phyloP scores from a whole-genome alignment of 331 rosid genomes.

The Spiraea crenata region DNA sequence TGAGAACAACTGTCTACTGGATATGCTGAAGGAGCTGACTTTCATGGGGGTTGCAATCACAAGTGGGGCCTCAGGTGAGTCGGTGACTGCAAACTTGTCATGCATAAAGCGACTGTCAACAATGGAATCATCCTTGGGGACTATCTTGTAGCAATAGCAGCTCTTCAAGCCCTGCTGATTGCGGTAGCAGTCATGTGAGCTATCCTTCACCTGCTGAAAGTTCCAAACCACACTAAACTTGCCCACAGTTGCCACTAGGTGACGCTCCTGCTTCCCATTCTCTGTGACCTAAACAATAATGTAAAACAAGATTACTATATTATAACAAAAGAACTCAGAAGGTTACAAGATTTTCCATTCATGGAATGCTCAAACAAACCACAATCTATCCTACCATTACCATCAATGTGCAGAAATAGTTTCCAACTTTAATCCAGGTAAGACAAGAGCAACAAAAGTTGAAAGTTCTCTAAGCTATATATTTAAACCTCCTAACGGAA shows the following conservation, averaged over 20 bases:
- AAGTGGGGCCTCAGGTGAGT: conserved; percentile 95
- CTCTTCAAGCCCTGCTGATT: conserved; percentile 92
- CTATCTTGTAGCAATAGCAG: conserved; percentile 96
- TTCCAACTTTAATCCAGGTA: neutral
- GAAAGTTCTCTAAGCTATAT: too few relatives aligned
- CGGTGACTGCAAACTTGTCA: conserved; percentile 79
- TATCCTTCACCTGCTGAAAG: conserved; percentile 89
- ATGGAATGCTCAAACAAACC: neutral
- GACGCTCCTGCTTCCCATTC: conserved; percentile 96
- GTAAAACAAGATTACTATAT: neutral
- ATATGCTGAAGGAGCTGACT: conserved; percentile 97
- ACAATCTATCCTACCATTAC: neutral
- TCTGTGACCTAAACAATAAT: conserved; percentile 68
- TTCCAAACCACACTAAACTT: conserved; percentile 98
- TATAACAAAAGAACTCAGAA: neutral
- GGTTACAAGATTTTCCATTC: neutral
- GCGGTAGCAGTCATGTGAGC: conserved; percentile 88
- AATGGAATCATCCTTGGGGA: conserved; percentile 92
- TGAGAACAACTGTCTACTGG: conserved; percentile 60
- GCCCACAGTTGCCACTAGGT: conserved; percentile 94
- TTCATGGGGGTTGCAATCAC: conserved; percentile 96
- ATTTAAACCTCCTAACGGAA: too few relatives aligned
- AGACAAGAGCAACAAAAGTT: neutral
- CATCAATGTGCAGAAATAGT: neutral
- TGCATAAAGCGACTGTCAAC: conserved; percentile 98